Conservation (phyloP, 306 rosid genomes). For the Quercus gilva region DNA sequence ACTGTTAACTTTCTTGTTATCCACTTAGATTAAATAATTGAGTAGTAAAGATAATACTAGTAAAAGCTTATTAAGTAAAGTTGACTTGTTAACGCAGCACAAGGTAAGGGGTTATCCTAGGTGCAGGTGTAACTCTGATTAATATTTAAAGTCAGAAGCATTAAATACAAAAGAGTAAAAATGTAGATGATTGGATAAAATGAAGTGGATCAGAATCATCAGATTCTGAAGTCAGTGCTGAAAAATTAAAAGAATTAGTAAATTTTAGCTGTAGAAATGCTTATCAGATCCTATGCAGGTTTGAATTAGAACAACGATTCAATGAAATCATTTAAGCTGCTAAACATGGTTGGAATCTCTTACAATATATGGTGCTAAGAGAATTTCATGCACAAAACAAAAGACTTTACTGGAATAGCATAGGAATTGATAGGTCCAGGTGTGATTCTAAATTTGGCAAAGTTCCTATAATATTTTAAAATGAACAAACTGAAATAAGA, state of each 20-base stretch:
- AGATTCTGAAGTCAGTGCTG: background rate
- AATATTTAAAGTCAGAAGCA: background rate
- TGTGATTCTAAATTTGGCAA: conserved; percentile 8
- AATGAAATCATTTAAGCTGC: background rate
- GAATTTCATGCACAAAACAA: background rate
- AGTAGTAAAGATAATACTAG: background rate
- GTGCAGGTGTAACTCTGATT: background rate
- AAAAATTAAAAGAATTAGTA: background rate
- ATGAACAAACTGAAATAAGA: background rate
- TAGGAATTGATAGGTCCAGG: background rate
- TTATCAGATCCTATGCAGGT: background rate
- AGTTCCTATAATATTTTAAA: background rate
- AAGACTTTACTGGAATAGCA: background rate
- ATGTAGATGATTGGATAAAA: background rate
- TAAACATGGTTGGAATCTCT: background rate
- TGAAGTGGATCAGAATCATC: background rate
- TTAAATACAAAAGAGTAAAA: background rate
- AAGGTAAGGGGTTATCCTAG: background rate
- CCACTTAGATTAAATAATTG: conserved; percentile 12
- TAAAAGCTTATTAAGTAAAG: background rate
- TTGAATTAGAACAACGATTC: background rate
- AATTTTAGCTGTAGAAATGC: background rate
- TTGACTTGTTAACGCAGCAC: background rate
- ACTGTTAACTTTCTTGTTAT: conserved; percentile 6
- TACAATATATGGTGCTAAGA: background rate